Evolutionary conservation across 208 protist species (phyloP), one percentile per base, ranked within the genome.

Genomic region (Balamuthia mandrillaris): DNA sequence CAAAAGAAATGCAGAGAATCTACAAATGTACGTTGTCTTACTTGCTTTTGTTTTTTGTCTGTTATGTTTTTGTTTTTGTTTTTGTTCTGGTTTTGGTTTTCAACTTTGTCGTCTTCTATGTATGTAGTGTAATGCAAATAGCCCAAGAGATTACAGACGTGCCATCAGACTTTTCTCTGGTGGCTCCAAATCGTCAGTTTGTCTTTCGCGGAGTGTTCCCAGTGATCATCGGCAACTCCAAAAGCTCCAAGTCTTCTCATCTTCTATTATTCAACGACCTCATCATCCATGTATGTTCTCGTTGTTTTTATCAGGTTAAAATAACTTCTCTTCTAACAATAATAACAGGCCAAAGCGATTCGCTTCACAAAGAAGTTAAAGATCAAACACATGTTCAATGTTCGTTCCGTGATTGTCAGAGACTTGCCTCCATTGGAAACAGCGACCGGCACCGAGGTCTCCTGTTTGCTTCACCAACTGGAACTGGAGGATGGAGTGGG

Each of bases 401-500:
- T n/a, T n/a, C n/a, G n/a, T n/a, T n/a, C n/a, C n/a, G n/a, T n/a
- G n/a, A n/a, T n/a, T n/a, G n/a, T n/a, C n/a, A n/a, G n/a, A n/a
- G n/a, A n/a, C n/a, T n/a, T n/a, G n/a, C n/a, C n/a, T n/a, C n/a
- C n/a, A n/a, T n/a, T n/a, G n/a, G n/a, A n/a, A n/a, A n/a, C n/a
- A n/a, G n/a, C n/a, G n/a, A n/a, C n/a, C n/a, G n/a, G n/a, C n/a
- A n/a, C n/a, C n/a, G n/a, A n/a, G n/a, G n/a, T n/a, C n/a, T n/a
- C n/a, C n/a, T n/a, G n/a, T n/a, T n/a, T n/a, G n/a, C n/a, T n/a
- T n/a, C n/a, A n/a, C n/a, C 12, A 41, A 10, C 63, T 72, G 3
- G 63, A 72, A 27, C 35, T 72, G 33, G 63, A 72, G 63, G 63
- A 72, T n/a, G n/a, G n/a, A n/a, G n/a, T n/a, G n/a, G n/a, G n/a